Conservation (phyloP, 495 filamentous ascomycete genomes). For the Glonium stellatum region DNA sequence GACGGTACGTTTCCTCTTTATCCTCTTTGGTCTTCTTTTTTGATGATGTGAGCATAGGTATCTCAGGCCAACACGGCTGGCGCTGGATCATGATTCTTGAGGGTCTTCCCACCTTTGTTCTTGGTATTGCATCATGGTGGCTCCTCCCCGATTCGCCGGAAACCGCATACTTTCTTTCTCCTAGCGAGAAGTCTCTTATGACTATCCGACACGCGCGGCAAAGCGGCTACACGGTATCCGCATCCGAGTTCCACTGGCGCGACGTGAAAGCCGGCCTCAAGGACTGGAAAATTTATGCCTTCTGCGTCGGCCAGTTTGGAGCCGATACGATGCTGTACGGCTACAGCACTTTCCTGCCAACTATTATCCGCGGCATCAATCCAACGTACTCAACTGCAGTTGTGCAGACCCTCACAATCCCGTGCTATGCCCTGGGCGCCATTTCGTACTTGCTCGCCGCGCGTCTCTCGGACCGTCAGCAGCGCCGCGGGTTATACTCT, state of each 20-base stretch:
- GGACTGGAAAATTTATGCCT: constrained; percentile 60
- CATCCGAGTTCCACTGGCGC: constrained; percentile 52
- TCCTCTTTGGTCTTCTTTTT: neutral
- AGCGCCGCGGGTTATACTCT: constrained; percentile 55
- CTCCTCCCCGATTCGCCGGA: constrained; percentile 58
- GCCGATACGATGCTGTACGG: constrained; percentile 70
- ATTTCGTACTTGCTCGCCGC: constrained; percentile 58
- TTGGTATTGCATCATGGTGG: constrained; percentile 56
- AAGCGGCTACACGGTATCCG: constrained; percentile 53
- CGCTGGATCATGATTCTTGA: constrained; percentile 67
- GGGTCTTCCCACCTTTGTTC: constrained; percentile 58
- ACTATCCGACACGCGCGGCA: constrained; percentile 31
- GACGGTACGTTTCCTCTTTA: neutral
- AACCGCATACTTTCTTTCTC: constrained; percentile 33
- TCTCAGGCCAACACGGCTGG: constrained; percentile 55
- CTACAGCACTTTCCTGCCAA: constrained; percentile 70
- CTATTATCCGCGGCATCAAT: constrained; percentile 65
- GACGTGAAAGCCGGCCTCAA: constrained; percentile 47
- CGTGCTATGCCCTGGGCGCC: constrained; percentile 65
- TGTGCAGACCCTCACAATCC: constrained; percentile 70
- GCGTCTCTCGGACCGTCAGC: constrained; percentile 52
- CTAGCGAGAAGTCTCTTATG: constrained; percentile 28
- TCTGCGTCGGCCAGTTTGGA: constrained; percentile 62
- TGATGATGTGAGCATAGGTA: constrained; percentile 46
- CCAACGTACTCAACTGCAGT: constrained; percentile 50